Evolutionary conservation across 2,329 filamentous ascomycete species (phyloP), one percentile per base, ranked within the genome.

Genomic region (Ascochyta pisi): DNA sequence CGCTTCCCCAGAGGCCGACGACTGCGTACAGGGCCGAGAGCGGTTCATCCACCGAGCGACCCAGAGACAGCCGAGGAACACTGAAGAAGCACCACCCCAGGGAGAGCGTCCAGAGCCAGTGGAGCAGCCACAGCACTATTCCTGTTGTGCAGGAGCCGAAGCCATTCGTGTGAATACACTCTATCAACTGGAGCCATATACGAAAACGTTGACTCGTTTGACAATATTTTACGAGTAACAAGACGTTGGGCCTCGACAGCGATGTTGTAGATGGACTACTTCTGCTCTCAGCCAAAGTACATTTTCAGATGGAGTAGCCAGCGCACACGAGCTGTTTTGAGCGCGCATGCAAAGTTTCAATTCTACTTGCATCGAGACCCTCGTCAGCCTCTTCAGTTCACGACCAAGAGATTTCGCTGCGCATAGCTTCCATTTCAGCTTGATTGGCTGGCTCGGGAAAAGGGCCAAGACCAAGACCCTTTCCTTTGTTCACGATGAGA

Each of bases 111-210:
- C 58, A 64, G 22, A 69, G 65, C 34, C 41, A 59, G 16, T 50
- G 49, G 27, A 68, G 66, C 49, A 58, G 48, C 41, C 61, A 58
- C 44, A 67, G 55, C 34, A 48, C 54, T 6, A 43, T 54, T 26
- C 39, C 45, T 1, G 52, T 54, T 2, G 45, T 57, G 3, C 66
- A 69, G 22, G 65, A 69, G 40, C 66, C 66, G 19, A 63, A 67
- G 51, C 65, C 46, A 8, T 65, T 69, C 41, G 65, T 69, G 4
- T 69, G 62, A 66, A 19, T 27, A 23, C 8, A 23, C 8, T 13
- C 2, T 41, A 23, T 7, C n/a, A 1, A 43, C 24, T 26, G 24
- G 24, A 26, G 24, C 24, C 24, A 26, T 26, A 26, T 26, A 6
- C 24, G 24, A 26, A 8, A 8, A 26, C 12, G 27, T 29, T 12